These are phyloP conservation scores for Ehretia macrophylla DNA, from an alignment of 257 asterid genomes.

Conservation along the genomic window DNA sequence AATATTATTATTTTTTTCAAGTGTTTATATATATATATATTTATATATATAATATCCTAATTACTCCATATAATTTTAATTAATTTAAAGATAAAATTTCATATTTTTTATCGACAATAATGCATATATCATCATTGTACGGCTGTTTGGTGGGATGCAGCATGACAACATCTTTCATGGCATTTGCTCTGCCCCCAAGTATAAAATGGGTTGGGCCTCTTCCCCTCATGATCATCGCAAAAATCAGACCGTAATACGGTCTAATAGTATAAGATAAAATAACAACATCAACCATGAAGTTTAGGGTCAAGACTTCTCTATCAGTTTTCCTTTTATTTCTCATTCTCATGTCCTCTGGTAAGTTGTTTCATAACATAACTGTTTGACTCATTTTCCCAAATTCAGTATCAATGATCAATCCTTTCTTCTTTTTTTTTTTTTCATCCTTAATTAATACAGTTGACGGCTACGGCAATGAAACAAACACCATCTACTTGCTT, in stretches of 20 bases:
- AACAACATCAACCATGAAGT: slow-evolving; percentile 26
- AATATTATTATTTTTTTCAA: no score
- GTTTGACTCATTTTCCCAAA: no score
- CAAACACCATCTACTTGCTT: slow-evolving; percentile 21
- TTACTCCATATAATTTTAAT: no score
- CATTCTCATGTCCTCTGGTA: slow-evolving; percentile 45
- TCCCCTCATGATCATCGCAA: slow-evolving; percentile 21
- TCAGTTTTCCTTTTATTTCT: slow-evolving; percentile 27
- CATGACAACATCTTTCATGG: slow-evolving; percentile 24
- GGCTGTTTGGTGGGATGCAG: slow-evolving; percentile 39
- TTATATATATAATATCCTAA: no score
- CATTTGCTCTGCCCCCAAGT: slow-evolving; percentile 18
- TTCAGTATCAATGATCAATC: not conserved
- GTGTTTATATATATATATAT: no score
- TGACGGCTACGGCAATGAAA: slow-evolving; percentile 24
- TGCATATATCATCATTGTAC: no score
- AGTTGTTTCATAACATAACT: not conserved
- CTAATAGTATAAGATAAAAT: not conserved
- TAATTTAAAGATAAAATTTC: no score
- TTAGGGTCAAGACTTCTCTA: slow-evolving; percentile 29
- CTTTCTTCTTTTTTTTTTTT: not conserved
- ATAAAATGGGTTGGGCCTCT: slow-evolving; percentile 30
- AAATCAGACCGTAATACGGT: no score
- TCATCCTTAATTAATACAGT: no score
- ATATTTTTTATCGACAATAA: no score